Evolutionary conservation across 805 yeast species (phyloP).

Genomic region (Kuraishia borneana): DNA sequence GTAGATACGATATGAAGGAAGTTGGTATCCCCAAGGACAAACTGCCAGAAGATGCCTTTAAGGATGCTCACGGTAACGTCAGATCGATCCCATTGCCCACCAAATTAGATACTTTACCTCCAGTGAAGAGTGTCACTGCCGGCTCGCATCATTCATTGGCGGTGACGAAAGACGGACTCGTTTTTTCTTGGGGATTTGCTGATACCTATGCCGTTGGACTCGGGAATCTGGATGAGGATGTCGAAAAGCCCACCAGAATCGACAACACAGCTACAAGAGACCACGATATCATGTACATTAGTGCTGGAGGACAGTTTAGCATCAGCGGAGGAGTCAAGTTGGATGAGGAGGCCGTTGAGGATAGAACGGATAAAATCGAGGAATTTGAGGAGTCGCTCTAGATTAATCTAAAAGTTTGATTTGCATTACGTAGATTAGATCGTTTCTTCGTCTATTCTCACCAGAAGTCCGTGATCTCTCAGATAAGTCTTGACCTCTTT

Average conservation of each 20-base stretch:
- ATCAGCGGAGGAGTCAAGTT: slow-evolving; percentile 71
- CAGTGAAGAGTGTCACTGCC: slow-evolving; percentile 49
- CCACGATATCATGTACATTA: slow-evolving; percentile 57
- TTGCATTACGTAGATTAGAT: slow-evolving; percentile 1
- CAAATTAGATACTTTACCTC: slow-evolving; percentile 44
- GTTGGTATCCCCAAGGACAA: slow-evolving; percentile 62
- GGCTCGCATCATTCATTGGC: slow-evolving; percentile 95
- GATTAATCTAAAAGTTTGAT: neutral
- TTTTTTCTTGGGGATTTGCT: slow-evolving; percentile 96
- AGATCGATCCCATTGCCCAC: slow-evolving; percentile 86
- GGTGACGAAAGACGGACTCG: slow-evolving; percentile 71
- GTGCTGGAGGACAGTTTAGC: slow-evolving; percentile 97
- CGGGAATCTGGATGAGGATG: slow-evolving; percentile 77
- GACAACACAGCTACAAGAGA: slow-evolving; percentile 87
- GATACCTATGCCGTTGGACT: slow-evolving; percentile 95
- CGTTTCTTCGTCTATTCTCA: slow-evolving; percentile 46
- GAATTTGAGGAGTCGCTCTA: slow-evolving; percentile 28
- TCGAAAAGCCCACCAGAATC: slow-evolving; percentile 79
- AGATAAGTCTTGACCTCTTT: slow-evolving; percentile 68
- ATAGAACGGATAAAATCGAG: slow-evolving; percentile 38
- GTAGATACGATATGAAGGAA: slow-evolving; percentile 90
- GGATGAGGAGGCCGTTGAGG: slow-evolving; percentile 42
- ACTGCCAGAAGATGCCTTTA: slow-evolving; percentile 61
- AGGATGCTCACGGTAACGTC: slow-evolving; percentile 69
- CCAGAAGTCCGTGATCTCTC: slow-evolving; percentile 48